Percentiles rank a stretch among this genome's conserved stretches.
Evolutionary conservation across 2,329 filamentous ascomycete species (phyloP).

Genomic region (Xylaria sp.): DNA sequence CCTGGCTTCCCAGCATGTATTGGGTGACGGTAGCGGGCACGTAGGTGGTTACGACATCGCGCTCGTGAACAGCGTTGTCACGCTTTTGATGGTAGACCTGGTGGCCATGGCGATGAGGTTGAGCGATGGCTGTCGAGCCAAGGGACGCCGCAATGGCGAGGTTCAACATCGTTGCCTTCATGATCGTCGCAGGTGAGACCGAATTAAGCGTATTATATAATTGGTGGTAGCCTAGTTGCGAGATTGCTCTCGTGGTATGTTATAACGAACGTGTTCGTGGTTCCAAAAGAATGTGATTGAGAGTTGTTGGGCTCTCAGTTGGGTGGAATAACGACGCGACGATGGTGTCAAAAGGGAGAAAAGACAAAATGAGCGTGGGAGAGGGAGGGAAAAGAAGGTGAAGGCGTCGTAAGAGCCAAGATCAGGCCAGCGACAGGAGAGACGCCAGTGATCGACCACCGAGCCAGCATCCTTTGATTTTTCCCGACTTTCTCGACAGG

Average conservation of each 20-base stretch:
- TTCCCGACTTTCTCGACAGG: constrained; percentile 6
- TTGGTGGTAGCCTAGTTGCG: constrained; percentile 4
- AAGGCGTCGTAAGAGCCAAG: constrained; percentile 17
- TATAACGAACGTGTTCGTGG: constrained; percentile 43
- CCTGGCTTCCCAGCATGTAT: constrained; percentile 75
- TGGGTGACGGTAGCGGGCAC: constrained; percentile 72
- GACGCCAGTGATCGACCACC: constrained; percentile 26
- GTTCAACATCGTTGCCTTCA: constrained; percentile 61
- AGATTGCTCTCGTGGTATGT: constrained; percentile 25
- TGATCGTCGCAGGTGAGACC: constrained; percentile 45
- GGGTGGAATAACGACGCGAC: constrained; percentile 55
- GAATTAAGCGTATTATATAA: constrained; percentile 13
- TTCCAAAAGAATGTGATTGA: constrained; percentile 67
- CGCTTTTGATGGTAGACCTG: constrained; percentile 69
- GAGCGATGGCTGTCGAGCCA: constrained; percentile 59
- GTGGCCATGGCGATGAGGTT: constrained; percentile 68
- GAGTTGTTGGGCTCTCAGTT: constrained; percentile 63
- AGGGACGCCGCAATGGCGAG: constrained; percentile 64
- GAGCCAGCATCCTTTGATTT: constrained; percentile 14
- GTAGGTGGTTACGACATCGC: constrained; percentile 62
- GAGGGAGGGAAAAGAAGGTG: constrained; percentile 32
- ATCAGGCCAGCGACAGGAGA: constrained; percentile 21
- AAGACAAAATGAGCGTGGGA: constrained; percentile 39
- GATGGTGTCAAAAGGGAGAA: constrained; percentile 40
- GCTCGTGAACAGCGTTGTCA: constrained; percentile 58